Percentiles rank a stretch among this genome's conserved stretches.
phyloP scores from a whole-genome alignment of 1,139 yeast genomes.

The Blastobotrys malaysiensis region DNA sequence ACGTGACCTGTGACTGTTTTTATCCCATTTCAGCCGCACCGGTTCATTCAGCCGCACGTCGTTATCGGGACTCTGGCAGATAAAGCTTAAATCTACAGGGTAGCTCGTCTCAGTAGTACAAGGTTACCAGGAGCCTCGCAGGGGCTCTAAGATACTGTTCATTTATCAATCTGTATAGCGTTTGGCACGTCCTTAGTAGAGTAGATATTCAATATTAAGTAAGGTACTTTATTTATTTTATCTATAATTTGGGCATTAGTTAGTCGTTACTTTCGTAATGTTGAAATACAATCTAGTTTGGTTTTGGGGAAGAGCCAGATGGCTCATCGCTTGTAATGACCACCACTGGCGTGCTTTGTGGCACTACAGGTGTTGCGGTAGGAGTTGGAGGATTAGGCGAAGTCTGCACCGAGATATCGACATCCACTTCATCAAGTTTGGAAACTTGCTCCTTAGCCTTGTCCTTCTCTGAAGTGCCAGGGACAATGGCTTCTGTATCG shows the following conservation, averaged over 20 bases:
- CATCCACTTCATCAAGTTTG: slow-evolving; percentile 9
- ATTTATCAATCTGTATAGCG: too few relatives aligned
- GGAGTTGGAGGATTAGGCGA: background rate
- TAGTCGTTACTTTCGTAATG: background rate
- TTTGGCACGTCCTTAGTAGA: too few relatives aligned
- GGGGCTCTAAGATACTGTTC: too few relatives aligned
- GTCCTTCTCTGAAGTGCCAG: slow-evolving; percentile 6
- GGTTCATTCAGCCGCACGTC: background rate
- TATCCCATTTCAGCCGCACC: background rate
- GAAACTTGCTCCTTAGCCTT: slow-evolving; percentile 7
- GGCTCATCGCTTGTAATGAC: background rate
- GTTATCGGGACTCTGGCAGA: too few relatives aligned
- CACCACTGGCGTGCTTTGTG: background rate
- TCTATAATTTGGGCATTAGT: background rate
- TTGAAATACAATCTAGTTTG: background rate
- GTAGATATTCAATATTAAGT: too few relatives aligned
- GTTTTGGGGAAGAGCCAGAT: background rate
- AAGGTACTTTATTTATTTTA: too few relatives aligned
- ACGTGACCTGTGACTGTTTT: slow-evolving; percentile 1
- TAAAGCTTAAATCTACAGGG: too few relatives aligned
- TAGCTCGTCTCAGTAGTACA: too few relatives aligned
- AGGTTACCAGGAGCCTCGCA: too few relatives aligned
- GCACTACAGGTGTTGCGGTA: background rate
- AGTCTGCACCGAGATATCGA: background rate
- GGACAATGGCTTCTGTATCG: slow-evolving; percentile 13